Conservation (phyloP, 2,329 filamentous ascomycete genomes). For the Aspergillus terreus region DNA sequence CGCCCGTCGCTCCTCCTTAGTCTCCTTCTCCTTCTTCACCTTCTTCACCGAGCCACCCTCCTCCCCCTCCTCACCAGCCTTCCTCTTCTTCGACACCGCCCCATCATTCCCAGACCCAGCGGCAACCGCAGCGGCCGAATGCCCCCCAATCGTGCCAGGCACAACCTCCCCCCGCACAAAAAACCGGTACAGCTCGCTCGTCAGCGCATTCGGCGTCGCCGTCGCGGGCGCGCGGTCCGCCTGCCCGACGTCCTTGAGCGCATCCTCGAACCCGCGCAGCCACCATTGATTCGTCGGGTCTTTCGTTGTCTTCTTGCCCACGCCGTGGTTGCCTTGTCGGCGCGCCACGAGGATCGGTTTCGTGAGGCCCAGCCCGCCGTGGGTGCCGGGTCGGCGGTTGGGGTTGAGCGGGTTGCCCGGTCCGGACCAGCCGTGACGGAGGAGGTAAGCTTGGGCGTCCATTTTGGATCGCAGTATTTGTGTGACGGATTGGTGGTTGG, state of each 20-base stretch:
- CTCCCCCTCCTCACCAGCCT: slow-evolving; percentile 4
- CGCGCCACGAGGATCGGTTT: slow-evolving; percentile 79
- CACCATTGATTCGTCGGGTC: slow-evolving; percentile 84
- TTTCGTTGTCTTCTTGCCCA: slow-evolving; percentile 69
- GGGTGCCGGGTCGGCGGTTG: slow-evolving; percentile 43
- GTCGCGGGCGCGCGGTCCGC: slow-evolving; percentile 58
- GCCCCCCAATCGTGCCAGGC: slow-evolving; percentile 57
- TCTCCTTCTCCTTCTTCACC: slow-evolving; percentile 34
- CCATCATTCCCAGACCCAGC: neutral
- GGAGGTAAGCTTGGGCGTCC: slow-evolving; percentile 80
- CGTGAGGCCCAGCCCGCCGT: slow-evolving; percentile 70
- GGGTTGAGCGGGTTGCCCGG: slow-evolving; percentile 83
- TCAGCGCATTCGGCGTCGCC: slow-evolving; percentile 43
- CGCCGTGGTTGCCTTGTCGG: slow-evolving; percentile 75
- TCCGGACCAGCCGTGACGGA: slow-evolving; percentile 85
- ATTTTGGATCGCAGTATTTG: slow-evolving; percentile 47
- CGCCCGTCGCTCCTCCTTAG: slow-evolving; percentile 17
- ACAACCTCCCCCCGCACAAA: slow-evolving; percentile 82
- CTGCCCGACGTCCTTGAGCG: slow-evolving; percentile 68
- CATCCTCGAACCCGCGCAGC: slow-evolving; percentile 90
- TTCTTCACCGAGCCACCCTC: slow-evolving; percentile 8
- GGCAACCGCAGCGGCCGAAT: neutral
- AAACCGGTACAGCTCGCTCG: slow-evolving; percentile 66
- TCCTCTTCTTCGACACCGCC: neutral
- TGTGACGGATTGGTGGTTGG: neutral